phyloP scores from a whole-genome alignment of 139 green algal genomes.

The Coelastrella sp. region DNA sequence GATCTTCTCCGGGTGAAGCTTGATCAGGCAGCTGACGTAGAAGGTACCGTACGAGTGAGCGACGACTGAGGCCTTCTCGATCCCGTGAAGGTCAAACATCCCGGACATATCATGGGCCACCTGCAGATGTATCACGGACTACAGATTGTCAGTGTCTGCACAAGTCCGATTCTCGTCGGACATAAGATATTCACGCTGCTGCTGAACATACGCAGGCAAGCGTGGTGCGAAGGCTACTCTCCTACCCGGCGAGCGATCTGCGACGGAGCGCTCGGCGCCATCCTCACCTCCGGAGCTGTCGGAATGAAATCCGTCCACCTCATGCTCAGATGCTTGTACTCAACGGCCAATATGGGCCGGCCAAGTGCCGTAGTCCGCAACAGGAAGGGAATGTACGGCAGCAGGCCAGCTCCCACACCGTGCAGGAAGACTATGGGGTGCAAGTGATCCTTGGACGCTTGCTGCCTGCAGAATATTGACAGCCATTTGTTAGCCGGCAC shows the following conservation, averaged over 20 bases:
- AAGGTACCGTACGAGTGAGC: constrained; percentile 56
- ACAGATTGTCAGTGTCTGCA: not conserved
- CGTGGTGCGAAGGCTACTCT: too few species aligned
- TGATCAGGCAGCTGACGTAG: constrained; percentile 48
- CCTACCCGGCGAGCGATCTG: not conserved
- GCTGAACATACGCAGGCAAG: too few species aligned
- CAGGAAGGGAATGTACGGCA: constrained; percentile 65
- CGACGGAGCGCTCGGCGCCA: not conserved
- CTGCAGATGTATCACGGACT: constrained; percentile 4
- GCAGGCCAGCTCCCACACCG: constrained; percentile 67
- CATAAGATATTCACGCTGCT: too few species aligned
- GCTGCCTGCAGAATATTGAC: not conserved
- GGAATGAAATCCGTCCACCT: constrained; percentile 59
- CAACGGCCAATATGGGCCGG: constrained; percentile 59
- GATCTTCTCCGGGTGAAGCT: constrained; percentile 28
- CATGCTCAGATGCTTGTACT: constrained; percentile 73
- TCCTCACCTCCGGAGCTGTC: constrained; percentile 40
- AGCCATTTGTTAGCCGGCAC: too few species aligned
- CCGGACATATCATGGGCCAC: constrained; percentile 55
- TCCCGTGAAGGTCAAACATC: constrained; percentile 48
- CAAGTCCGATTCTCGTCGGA: too few species aligned
- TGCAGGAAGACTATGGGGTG: constrained; percentile 69
- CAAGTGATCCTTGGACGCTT: not conserved
- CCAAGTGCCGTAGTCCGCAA: constrained; percentile 41
- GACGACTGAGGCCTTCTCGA: constrained; percentile 20